A percentile compares a stretch with the other conserved stretches of the same genome.
These are phyloP conservation scores for Xylaria telfairii DNA, from an alignment of 495 filamentous ascomycete genomes.

Conservation along the genomic window DNA sequence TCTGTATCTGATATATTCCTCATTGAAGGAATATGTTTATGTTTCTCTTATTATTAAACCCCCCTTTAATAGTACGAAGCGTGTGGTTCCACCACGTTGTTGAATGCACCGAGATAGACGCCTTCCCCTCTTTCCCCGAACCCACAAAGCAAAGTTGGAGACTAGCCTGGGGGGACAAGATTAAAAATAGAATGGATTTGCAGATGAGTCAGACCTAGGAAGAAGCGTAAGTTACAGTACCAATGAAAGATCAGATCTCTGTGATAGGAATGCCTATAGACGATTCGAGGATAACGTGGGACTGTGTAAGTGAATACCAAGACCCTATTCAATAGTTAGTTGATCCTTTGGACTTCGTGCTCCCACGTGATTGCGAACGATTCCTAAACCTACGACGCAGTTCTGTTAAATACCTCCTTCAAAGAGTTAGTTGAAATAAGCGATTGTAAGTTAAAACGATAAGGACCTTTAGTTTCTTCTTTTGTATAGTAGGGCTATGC, in stretches of 20 bases:
- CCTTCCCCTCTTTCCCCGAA: neutral
- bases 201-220: neutral
- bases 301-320: neutral
- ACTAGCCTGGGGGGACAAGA: neutral
- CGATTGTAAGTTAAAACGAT: neutral
- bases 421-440: neutral
- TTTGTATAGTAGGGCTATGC: neutral
- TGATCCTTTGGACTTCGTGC: too few species aligned
- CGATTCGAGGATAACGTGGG: neutral
- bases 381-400: too few species aligned
- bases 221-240: neutral
- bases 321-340: neutral
- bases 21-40: too few species aligned
- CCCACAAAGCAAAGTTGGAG: neutral
- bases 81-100: neutral
- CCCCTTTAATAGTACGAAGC: neutral
- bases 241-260: neutral
- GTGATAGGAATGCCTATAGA: neutral
- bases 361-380: too few species aligned
- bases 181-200: neutral
- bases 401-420: too few species aligned
- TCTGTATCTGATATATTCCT: neutral
- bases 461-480: neutral
- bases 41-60: neutral
- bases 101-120: neutral